phyloP scores from a whole-genome alignment of 352 stramenopile genomes.

The Globisporangium ultimum region DNA sequence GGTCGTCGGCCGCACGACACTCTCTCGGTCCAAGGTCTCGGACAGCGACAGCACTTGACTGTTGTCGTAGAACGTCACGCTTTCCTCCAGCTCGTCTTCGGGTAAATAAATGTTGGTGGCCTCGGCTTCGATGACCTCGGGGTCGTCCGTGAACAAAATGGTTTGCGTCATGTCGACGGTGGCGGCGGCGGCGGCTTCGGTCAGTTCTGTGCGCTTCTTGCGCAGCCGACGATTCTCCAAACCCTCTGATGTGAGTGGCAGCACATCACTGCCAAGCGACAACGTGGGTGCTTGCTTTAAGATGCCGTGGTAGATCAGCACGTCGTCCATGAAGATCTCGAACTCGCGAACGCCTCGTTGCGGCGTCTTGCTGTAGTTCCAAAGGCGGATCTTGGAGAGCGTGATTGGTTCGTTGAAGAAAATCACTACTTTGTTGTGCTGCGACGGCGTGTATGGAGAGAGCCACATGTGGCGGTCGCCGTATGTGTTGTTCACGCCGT shows the following conservation, averaged over 20 bases:
- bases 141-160: constrained; percentile 76
- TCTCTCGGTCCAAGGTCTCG: constrained; percentile 40
- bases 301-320: constrained; percentile 69
- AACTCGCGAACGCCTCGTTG: constrained; percentile 74
- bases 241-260: not conserved
- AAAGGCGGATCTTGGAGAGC: constrained; percentile 78
- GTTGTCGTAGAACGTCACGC: constrained; percentile 73
- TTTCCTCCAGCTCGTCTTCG: constrained; percentile 57
- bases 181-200: constrained; percentile 30
- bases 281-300: constrained; percentile 42
- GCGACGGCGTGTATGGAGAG: constrained; percentile 49
- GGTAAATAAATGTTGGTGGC: constrained; percentile 50
- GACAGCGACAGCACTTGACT: constrained; percentile 67
- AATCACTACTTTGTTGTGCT: constrained; percentile 67
- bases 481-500: constrained; percentile 73
- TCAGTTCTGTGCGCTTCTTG: constrained; percentile 39
- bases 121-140: constrained; percentile 50
- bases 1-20: constrained; percentile 37
- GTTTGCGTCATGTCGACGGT: constrained; percentile 68
- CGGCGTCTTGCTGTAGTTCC: constrained; percentile 88
- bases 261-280: constrained; percentile 14
- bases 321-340: constrained; percentile 81
- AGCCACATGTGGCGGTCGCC: constrained; percentile 80
- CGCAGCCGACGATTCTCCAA: constrained; percentile 36
- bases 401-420: constrained; percentile 79